Percentiles rank a stretch among this genome's conserved stretches.
phyloP scores from a whole-genome alignment of 345 rosid species.

The Eutrema yunnanense region DNA sequence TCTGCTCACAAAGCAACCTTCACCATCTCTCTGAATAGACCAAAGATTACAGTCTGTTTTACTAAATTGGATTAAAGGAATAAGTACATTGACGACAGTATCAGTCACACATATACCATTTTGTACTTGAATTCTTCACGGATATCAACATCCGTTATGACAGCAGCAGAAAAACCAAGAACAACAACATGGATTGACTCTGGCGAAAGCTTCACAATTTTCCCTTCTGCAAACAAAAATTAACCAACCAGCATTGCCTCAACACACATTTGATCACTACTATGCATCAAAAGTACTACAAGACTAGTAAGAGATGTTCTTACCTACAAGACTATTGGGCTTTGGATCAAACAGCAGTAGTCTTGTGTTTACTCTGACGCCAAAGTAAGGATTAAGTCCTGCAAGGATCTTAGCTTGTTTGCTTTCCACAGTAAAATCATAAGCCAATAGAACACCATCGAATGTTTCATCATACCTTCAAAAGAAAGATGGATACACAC shows the following conservation, averaged over 20 bases:
- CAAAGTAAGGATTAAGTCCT: conserved; percentile 59
- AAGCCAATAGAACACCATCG: conserved; percentile 74
- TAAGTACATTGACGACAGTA: neutral
- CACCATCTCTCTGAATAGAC: conserved; percentile 45
- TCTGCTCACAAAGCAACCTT: conserved; percentile 49
- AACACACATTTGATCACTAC: neutral
- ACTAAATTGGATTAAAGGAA: neutral
- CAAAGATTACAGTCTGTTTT: neutral
- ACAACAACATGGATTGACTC: conserved; percentile 69
- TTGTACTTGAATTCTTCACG: conserved; percentile 62
- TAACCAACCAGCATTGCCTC: neutral
- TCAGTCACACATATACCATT: conserved; percentile 32
- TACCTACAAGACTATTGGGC: conserved; percentile 68
- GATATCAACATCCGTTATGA: conserved; percentile 51
- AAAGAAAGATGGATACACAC: neutral
- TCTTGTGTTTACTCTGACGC: conserved; percentile 49
- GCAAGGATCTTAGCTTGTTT: conserved; percentile 54
- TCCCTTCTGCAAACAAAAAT: conserved; percentile 49
- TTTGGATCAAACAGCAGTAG: conserved; percentile 71
- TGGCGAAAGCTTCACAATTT: conserved; percentile 55
- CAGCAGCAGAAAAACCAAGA: conserved; percentile 84
- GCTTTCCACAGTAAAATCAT: conserved; percentile 42
- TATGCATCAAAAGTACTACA: neutral
- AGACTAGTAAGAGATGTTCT: neutral
- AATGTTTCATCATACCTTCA: conserved; percentile 60